Conservation (phyloP, 2,329 filamentous ascomycete genomes). For the Pseudogymnoascus sp. region DNA sequence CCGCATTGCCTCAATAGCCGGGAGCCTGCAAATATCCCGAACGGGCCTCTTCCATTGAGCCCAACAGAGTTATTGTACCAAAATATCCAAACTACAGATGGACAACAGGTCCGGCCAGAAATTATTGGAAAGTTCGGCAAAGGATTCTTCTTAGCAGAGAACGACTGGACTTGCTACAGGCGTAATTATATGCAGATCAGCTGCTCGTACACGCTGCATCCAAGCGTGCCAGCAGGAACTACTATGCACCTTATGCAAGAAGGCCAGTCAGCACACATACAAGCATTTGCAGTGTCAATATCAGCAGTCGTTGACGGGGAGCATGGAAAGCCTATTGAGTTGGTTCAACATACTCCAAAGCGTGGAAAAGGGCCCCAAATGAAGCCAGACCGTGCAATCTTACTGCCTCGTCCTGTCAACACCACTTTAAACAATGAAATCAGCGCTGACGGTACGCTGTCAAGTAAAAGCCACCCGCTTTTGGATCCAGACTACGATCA, state of each 20-base stretch:
- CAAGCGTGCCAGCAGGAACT: conserved; percentile 34
- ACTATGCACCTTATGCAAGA: conserved; percentile 33
- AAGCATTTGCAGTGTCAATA: conserved; percentile 56
- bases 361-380: conserved; percentile 62
- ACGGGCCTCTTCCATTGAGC: conserved; percentile 28
- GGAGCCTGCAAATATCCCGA: conserved; percentile 11
- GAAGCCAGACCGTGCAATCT: conserved; percentile 43
- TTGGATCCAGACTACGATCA: conserved; percentile 14
- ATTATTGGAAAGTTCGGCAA: conserved; percentile 63
- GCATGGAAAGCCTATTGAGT: conserved; percentile 56
- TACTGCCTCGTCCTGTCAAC: conserved; percentile 23
- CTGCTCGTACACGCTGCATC: conserved; percentile 53
- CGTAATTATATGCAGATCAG: conserved; percentile 64
- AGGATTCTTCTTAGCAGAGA: conserved; percentile 58
- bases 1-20: conserved; percentile 28
- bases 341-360: conserved; percentile 71
- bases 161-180: conserved; percentile 67
- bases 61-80: conserved; percentile 36
- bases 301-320: conserved; percentile 57
- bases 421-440: background rate
- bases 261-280: conserved; percentile 35
- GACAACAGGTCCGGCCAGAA: conserved; percentile 46
- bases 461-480: background rate
- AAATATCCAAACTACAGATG: conserved; percentile 40
- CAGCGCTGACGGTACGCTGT: background rate